These are phyloP conservation scores for Phytophthora citrophthora DNA, from an alignment of 352 stramenopile species.

Conservation along the genomic window DNA sequence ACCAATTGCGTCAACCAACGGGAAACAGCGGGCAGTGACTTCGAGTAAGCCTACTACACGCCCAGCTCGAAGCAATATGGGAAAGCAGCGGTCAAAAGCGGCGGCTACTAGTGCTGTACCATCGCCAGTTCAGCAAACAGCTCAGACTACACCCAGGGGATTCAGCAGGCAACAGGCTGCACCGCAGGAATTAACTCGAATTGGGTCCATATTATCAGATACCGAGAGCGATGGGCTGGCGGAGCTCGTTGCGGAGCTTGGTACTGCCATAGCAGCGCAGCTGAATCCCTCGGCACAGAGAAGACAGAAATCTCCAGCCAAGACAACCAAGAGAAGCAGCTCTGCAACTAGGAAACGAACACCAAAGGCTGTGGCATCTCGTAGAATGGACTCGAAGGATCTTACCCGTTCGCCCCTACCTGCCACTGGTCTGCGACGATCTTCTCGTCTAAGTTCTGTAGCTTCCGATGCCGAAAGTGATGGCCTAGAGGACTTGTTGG, in stretches of 20 bases:
- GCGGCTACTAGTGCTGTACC: neutral
- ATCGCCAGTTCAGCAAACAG: neutral
- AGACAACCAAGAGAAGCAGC: neutral
- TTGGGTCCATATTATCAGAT: constrained; percentile 32
- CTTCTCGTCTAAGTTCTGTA: constrained; percentile 35
- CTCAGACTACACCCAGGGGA: constrained; percentile 1
- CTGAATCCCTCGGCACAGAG: neutral
- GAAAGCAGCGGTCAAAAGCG: constrained; percentile 13
- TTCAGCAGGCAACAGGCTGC: constrained; percentile 4
- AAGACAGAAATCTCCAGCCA: neutral
- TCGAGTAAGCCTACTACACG: constrained; percentile 10
- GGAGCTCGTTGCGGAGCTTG: constrained; percentile 54
- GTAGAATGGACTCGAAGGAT: neutral
- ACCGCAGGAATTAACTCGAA: constrained; percentile 13
- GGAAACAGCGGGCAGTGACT: constrained; percentile 2
- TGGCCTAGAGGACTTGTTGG: constrained; percentile 53
- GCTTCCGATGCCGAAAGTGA: constrained; percentile 58
- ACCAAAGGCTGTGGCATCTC: constrained; percentile 1
- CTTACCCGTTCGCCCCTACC: neutral
- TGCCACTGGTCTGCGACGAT: constrained; percentile 13
- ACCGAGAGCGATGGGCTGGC: constrained; percentile 58
- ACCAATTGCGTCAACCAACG: constrained; percentile 3
- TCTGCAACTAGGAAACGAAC: constrained; percentile 8
- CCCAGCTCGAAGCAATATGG: constrained; percentile 18
- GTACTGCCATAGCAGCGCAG: constrained; percentile 13